These are phyloP conservation scores for Rhizophora apiculata DNA, from an alignment of 345 rosid genomes.

Conservation along the genomic window DNA sequence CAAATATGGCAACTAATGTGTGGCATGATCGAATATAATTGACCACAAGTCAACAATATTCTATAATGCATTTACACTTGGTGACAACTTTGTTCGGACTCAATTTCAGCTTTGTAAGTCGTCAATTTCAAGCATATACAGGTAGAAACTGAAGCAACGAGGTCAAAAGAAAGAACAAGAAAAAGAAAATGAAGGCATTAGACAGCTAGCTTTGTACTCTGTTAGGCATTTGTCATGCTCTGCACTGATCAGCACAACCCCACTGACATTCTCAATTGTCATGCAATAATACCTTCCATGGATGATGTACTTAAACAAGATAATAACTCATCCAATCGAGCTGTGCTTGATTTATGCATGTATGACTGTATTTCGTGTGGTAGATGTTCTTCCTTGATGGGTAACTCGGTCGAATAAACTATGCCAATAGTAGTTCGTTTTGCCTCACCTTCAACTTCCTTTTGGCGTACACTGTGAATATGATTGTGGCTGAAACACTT, in stretches of 20 bases:
- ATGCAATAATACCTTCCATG: conserved; percentile 1
- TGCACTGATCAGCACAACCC: conserved; percentile 1
- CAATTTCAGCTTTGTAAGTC: conserved; percentile 7
- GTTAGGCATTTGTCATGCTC: conserved; percentile 28
- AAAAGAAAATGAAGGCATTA: background rate
- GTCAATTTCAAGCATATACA: conserved; percentile 27
- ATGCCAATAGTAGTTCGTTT: conserved; percentile 45
- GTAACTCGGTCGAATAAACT: conserved; percentile 14
- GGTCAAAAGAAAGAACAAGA: background rate
- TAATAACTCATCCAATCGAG: conserved; percentile 29
- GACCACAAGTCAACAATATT: conserved; percentile 7
- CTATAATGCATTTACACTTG: conserved; percentile 10
- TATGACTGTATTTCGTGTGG: background rate
- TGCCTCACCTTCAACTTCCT: conserved; percentile 65
- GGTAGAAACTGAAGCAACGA: conserved; percentile 5
- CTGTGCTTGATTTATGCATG: conserved; percentile 1
- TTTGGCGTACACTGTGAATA: conserved; percentile 77
- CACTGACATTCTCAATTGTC: conserved; percentile 1
- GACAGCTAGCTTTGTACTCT: conserved; percentile 18
- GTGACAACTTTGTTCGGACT: conserved; percentile 15
- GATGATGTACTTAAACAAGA: conserved; percentile 39
- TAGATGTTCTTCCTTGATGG: background rate
- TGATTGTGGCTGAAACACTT: conserved; percentile 62
- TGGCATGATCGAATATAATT: no score
- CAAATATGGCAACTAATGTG: no score